Conservation (phyloP, 768 basidiomycete species). For the Clavulina sp. region DNA sequence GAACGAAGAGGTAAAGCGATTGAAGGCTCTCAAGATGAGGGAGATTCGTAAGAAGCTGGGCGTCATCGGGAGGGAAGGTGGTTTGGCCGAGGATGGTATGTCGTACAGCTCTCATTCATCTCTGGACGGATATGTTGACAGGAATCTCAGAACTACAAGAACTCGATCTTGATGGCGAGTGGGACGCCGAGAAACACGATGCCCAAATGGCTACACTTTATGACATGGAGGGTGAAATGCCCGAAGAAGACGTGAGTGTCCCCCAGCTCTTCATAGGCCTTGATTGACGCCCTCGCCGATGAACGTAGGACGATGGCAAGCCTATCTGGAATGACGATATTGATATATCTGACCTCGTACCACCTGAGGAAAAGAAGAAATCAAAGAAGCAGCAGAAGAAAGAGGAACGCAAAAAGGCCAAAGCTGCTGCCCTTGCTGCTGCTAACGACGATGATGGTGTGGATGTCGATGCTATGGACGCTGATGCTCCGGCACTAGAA, state of each 20-base stretch:
- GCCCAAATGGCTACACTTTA: conserved; percentile 65
- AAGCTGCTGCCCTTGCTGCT: conserved; percentile 37
- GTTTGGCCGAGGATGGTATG: conserved; percentile 22
- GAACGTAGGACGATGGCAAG: conserved; percentile 33
- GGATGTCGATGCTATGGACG: conserved; percentile 17
- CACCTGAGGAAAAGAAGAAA: conserved; percentile 24
- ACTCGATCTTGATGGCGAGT: conserved; percentile 81
- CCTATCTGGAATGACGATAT: conserved; percentile 89
- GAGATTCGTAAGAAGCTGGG: conserved; percentile 65
- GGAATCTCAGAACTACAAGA: conserved; percentile 34
- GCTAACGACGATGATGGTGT: conserved; percentile 33
- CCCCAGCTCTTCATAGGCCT: neutral
- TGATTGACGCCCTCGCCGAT: neutral
- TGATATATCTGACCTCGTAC: conserved; percentile 48
- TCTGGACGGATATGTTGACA: neutral
- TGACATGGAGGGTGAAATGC: conserved; percentile 27
- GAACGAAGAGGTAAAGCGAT: conserved; percentile 61
- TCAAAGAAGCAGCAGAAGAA: conserved; percentile 34
- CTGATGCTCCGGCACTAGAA: conserved; percentile 20
- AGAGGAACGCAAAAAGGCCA: conserved; percentile 28
- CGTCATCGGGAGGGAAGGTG: conserved; percentile 52
- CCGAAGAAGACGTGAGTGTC: conserved; percentile 14
- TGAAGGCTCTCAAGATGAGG: conserved; percentile 72
- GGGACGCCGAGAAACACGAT: conserved; percentile 78
- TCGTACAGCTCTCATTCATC: neutral